Percentiles rank a stretch among this genome's conserved stretches.
Evolutionary conservation across 2,329 filamentous ascomycete species (phyloP).

Genomic region (Ophiocordyceps camponoti-floridani): DNA sequence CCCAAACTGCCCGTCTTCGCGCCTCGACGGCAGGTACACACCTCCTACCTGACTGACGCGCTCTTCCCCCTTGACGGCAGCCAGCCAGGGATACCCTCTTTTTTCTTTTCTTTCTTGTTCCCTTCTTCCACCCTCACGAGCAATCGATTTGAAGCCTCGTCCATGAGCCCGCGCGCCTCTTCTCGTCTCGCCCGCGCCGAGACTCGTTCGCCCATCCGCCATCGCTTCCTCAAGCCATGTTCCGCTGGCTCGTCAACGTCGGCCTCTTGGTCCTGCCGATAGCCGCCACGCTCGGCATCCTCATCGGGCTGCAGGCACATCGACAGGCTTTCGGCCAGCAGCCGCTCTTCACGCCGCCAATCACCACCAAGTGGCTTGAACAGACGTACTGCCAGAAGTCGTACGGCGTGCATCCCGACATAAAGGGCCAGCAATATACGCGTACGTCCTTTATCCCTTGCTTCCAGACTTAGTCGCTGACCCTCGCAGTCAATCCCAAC

Average conservation of each 20-base stretch:
- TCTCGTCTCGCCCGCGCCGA: background rate
- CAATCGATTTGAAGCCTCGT: no score
- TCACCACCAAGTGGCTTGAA: constrained; percentile 15
- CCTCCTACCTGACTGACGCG: no score
- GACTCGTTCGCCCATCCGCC: background rate
- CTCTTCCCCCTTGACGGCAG: no score
- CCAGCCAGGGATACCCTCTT: no score
- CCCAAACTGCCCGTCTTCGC: background rate
- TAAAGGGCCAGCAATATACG: constrained; percentile 25
- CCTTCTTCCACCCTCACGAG: no score
- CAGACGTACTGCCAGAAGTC: constrained; percentile 22
- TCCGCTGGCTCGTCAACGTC: constrained; percentile 29
- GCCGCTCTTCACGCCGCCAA: constrained; percentile 20
- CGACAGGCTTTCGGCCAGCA: constrained; percentile 21
- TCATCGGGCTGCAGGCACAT: constrained; percentile 28
- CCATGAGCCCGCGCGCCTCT: background rate
- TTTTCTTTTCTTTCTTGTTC: no score
- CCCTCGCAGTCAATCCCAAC: constrained; percentile 31
- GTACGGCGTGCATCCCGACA: constrained; percentile 24
- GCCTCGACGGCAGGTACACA: background rate
- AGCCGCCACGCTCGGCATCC: constrained; percentile 27
- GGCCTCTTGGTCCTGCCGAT: constrained; percentile 30
- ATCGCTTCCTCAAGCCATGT: constrained; percentile 12
- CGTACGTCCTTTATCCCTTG: constrained; percentile 16
- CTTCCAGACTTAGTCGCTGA: background rate